These are phyloP conservation scores for Tolypocladium ovalisporum DNA, from an alignment of 2,329 filamentous ascomycete genomes.

Conservation along the genomic window DNA sequence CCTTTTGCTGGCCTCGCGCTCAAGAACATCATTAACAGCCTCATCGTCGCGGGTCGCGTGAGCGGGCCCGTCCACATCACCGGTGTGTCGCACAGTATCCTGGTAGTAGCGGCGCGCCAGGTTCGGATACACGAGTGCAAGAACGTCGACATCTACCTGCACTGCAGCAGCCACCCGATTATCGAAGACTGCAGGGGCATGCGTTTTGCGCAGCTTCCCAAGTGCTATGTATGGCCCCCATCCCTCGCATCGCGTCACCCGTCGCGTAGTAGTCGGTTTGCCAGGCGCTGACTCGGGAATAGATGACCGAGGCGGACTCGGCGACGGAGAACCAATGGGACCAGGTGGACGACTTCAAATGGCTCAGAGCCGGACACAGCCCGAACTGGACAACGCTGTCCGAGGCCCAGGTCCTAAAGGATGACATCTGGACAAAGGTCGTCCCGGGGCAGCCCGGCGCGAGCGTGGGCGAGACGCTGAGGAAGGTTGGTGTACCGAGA, in stretches of 20 bases:
- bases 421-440: constrained; percentile 57
- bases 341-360: constrained; percentile 94
- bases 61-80: constrained; percentile 78
- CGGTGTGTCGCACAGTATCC: constrained; percentile 55
- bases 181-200: constrained; percentile 80
- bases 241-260: not conserved
- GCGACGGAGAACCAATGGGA: constrained; percentile 62
- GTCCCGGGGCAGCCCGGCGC: constrained; percentile 53
- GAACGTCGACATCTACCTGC: constrained; percentile 74
- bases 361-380: constrained; percentile 76
- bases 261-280: too few species aligned
- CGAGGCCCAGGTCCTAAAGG: constrained; percentile 44
- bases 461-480: constrained; percentile 56
- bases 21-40: constrained; percentile 56
- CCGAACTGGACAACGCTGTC: constrained; percentile 76
- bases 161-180: constrained; percentile 75
- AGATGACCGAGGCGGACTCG: constrained; percentile 18
- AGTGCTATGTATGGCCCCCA: constrained; percentile 49
- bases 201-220: constrained; percentile 67
- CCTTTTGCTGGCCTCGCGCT: constrained; percentile 61
- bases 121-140: constrained; percentile 84
- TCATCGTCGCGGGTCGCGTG: constrained; percentile 71
- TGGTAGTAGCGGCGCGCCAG: constrained; percentile 74
- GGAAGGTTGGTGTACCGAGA: constrained; percentile 31
- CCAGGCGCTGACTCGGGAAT: not conserved